Evolutionary conservation across 768 basidiomycete genomes (phyloP).

Genomic region (Amanita rubescens): DNA sequence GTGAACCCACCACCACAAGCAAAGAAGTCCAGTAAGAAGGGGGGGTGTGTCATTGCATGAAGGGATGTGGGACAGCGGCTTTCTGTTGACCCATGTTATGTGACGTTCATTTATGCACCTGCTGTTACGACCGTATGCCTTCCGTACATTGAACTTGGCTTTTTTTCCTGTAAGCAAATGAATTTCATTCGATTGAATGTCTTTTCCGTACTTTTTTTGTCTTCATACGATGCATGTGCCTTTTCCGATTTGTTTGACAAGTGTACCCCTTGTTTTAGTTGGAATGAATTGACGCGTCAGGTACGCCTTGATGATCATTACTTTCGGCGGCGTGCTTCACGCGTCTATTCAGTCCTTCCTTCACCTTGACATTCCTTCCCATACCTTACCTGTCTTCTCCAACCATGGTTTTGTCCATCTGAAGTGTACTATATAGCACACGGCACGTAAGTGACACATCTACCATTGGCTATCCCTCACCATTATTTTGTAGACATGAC

Average conservation of each 20-base stretch:
- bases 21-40: slow-evolving; percentile 43
- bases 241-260: neutral
- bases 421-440: neutral
- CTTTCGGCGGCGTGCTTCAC: too few species aligned
- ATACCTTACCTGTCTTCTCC: neutral
- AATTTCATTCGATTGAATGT: neutral
- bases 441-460: neutral
- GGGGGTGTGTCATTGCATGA: slow-evolving; percentile 71
- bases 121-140: slow-evolving; percentile 60
- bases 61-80: slow-evolving; percentile 15
- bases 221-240: neutral
- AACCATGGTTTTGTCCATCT: neutral
- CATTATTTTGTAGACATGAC: neutral
- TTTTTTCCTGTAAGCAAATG: neutral
- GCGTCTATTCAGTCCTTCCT: neutral
- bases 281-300: neutral
- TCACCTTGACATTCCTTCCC: neutral
- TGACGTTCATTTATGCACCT: slow-evolving; percentile 64
- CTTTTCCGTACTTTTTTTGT: neutral
- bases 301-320: neutral
- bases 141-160: neutral
- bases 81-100: slow-evolving; percentile 27
- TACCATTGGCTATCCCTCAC: neutral
- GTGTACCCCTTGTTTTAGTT: neutral
- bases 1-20: slow-evolving; percentile 69